phyloP scores from a whole-genome alignment of 2,329 filamentous ascomycete genomes.

The Camillea tinctor region DNA sequence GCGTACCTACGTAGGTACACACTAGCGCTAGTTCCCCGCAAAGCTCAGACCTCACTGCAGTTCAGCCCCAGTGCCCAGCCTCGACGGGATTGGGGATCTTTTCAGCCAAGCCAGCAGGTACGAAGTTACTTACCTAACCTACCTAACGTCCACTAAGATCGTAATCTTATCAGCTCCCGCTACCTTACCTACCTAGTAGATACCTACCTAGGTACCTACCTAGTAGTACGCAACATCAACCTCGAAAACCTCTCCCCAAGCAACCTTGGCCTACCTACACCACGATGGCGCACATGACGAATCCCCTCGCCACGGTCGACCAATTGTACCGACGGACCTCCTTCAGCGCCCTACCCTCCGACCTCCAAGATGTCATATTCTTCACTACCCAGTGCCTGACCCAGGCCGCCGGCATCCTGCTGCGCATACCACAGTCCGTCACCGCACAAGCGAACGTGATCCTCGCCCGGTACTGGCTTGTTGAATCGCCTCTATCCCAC shows the following conservation, averaged over 20 bases:
- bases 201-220: no score
- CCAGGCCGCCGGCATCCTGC: constrained; percentile 75
- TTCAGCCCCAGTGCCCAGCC: no score
- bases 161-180: not conserved
- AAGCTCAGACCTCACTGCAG: not conserved
- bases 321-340: constrained; percentile 62
- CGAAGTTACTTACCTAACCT: no score
- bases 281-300: constrained; percentile 64
- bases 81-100: no score
- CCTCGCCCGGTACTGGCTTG: constrained; percentile 77
- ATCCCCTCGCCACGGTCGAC: constrained; percentile 69
- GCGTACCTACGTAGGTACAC: no score
- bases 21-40: not conserved
- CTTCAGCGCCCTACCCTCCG: constrained; percentile 59
- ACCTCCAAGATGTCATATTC: constrained; percentile 70
- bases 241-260: not conserved
- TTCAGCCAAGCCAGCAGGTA: no score
- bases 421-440: constrained; percentile 81
- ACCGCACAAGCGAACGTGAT: constrained; percentile 83
- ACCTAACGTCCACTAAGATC: no score
- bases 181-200: no score
- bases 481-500: constrained; percentile 52
- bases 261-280: no score
- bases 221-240: not conserved
- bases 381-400: constrained; percentile 71